A percentile compares a stretch with the other conserved stretches of the same genome.
Evolutionary conservation across 352 stramenopile species (phyloP).

Genomic region (Pythium rhizo-oryzae): DNA sequence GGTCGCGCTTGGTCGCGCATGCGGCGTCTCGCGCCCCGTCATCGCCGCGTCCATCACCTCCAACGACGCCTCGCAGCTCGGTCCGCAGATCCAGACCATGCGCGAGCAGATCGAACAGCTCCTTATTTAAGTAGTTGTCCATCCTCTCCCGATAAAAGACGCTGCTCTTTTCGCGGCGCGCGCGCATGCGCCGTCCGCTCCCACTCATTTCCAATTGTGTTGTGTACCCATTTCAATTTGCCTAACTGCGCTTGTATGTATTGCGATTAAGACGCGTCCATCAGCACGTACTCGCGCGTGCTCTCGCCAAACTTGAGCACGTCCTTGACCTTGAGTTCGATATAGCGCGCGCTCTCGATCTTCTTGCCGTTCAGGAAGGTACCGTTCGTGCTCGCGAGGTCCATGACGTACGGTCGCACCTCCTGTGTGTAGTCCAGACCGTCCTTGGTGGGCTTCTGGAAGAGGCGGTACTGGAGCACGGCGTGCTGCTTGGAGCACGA

Average conservation of each 20-base stretch:
- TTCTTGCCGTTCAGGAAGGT: constrained; percentile 97
- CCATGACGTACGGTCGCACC: constrained; percentile 97
- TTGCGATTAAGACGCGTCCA: constrained; percentile 54
- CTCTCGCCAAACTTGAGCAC: constrained; percentile 96
- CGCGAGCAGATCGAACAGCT: constrained; percentile 99
- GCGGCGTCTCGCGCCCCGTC: constrained; percentile 98
- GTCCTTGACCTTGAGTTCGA: constrained; percentile 96
- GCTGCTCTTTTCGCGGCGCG: neutral
- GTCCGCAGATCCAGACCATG: constrained; percentile 98
- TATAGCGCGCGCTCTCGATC: constrained; percentile 95
- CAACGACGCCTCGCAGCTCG: constrained; percentile 99
- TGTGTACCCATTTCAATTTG: constrained; percentile 1
- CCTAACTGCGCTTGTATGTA: no score
- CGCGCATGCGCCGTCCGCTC: neutral
- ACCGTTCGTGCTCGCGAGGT: constrained; percentile 97
- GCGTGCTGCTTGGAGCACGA: constrained; percentile 98
- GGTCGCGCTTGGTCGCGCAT: constrained; percentile 98
- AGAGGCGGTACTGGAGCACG: constrained; percentile 95
- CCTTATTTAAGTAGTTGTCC: constrained; percentile 94
- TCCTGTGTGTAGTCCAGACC: constrained; percentile 60
- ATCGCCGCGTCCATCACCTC: constrained; percentile 99
- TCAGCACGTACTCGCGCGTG: constrained; percentile 98
- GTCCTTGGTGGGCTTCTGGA: constrained; percentile 66
- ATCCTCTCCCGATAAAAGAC: neutral
- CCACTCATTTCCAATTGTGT: neutral